A percentile compares a stretch with the other conserved stretches of the same genome.
Conservation (phyloP, 2,329 filamentous ascomycete species). For the Tolypocladium sp. region DNA sequence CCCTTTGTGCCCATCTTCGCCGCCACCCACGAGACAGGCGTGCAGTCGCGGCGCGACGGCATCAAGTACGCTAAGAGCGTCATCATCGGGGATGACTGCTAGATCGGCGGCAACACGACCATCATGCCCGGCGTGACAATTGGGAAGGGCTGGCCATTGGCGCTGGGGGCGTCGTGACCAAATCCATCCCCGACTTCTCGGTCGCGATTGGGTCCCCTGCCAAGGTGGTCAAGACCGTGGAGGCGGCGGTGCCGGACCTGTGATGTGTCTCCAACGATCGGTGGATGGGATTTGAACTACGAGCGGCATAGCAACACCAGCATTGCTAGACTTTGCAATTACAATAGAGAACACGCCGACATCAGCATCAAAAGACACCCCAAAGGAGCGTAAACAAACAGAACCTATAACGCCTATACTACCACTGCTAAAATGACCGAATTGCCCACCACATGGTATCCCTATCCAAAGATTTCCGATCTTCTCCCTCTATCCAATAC, state of each 20-base stretch:
- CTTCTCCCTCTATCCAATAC: neutral
- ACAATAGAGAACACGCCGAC: neutral
- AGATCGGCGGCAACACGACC: constrained; percentile 40
- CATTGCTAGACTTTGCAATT: neutral
- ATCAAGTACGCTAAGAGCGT: constrained; percentile 38
- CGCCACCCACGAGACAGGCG: constrained; percentile 62
- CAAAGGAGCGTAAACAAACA: neutral
- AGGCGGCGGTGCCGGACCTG: constrained; percentile 23
- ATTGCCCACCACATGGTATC: too few relatives aligned
- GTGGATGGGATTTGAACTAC: neutral
- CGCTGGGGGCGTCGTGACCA: constrained; percentile 40
- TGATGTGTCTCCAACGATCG: neutral
- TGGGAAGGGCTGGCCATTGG: constrained; percentile 42
- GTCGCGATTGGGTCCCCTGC: constrained; percentile 41
- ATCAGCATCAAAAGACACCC: too few relatives aligned
- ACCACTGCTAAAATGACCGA: neutral
- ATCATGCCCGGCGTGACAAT: constrained; percentile 45
- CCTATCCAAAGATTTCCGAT: neutral
- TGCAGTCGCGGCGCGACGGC: constrained; percentile 34
- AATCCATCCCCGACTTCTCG: constrained; percentile 35
- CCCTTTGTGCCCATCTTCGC: constrained; percentile 64
- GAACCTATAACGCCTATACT: neutral
- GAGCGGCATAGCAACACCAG: neutral
- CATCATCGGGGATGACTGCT: constrained; percentile 43
- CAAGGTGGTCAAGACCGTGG: constrained; percentile 36